phyloP scores from a whole-genome alignment of 345 rosid species.

The Melastoma malabathricum region DNA sequence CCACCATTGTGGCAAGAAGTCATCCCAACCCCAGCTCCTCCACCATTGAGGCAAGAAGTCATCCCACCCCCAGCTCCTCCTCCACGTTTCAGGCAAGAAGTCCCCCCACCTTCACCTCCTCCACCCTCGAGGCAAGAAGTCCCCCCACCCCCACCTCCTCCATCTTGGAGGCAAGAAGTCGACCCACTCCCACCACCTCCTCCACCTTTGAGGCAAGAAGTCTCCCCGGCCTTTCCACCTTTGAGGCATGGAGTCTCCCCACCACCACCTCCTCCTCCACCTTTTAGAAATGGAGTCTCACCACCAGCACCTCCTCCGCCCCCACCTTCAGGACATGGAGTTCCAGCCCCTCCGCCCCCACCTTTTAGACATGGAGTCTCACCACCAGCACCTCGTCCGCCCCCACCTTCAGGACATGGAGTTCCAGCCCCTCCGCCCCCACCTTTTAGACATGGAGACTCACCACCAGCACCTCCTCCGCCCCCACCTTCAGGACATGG shows the following conservation, averaged over 20 bases:
- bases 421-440: conserved; percentile 27
- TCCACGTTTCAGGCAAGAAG: conserved; percentile 24
- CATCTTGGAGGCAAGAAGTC: conserved; percentile 10
- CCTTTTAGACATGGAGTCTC: conserved; percentile 15
- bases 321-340: conserved; percentile 20
- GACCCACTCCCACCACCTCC: conserved; percentile 24
- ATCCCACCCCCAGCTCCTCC: conserved; percentile 39
- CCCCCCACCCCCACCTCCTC: conserved; percentile 27
- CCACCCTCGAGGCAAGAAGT: conserved; percentile 3
- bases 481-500: conserved; percentile 23
- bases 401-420: conserved; percentile 23
- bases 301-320: conserved; percentile 19
- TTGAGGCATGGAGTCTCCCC: conserved; percentile 12
- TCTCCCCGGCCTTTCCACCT: conserved; percentile 37
- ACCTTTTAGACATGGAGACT: conserved; percentile 14
- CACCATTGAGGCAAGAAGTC: not conserved
- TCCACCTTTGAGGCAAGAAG: conserved; percentile 5
- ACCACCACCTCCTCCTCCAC: conserved; percentile 17
- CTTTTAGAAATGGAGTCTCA: conserved; percentile 15
- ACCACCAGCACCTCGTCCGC: conserved; percentile 14
- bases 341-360: conserved; percentile 25
- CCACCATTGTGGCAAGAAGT: too few species aligned
- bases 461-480: conserved; percentile 15
- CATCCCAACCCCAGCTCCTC: conserved; percentile 35
- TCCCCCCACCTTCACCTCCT: conserved; percentile 20